Percentiles rank a stretch among this genome's conserved stretches.
These are phyloP conservation scores for Caryocar brasiliense DNA, from an alignment of 441 rosid genomes.

Conservation along the genomic window DNA sequence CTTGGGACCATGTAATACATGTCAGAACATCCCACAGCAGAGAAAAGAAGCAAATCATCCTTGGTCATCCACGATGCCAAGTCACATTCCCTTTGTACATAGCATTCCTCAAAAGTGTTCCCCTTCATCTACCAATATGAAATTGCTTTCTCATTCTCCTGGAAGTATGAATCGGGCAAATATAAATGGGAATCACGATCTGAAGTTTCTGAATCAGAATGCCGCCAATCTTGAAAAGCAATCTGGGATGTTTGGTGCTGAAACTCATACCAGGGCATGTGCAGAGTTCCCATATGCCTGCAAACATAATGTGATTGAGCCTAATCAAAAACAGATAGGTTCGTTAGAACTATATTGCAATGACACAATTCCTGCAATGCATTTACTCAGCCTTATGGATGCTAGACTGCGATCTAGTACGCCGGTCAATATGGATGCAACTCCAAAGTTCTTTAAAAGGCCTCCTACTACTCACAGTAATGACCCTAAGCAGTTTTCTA, in stretches of 20 bases:
- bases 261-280: constrained; percentile 31
- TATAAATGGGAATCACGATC: constrained; percentile 19
- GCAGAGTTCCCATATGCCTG: constrained; percentile 29
- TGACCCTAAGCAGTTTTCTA: constrained; percentile 32
- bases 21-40: constrained; percentile 42
- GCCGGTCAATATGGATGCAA: constrained; percentile 34
- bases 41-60: constrained; percentile 34
- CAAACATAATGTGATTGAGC: constrained; percentile 26
- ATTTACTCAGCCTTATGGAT: constrained; percentile 90
- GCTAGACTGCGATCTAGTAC: constrained; percentile 44
- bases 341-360: constrained; percentile 45
- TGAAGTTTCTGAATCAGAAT: constrained; percentile 30
- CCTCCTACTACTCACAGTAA: constrained; percentile 36
- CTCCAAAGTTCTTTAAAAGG: constrained; percentile 37
- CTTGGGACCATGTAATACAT: constrained; percentile 31
- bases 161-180: constrained; percentile 20
- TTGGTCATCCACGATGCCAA: constrained; percentile 39
- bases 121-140: constrained; percentile 22
- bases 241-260: constrained; percentile 32
- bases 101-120: constrained; percentile 23
- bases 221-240: constrained; percentile 33
- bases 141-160: constrained; percentile 23
- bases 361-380: constrained; percentile 81
- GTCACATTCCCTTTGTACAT: constrained; percentile 29
- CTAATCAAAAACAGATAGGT: constrained; percentile 19